phyloP scores from a whole-genome alignment of 192 early-diverging fungal genomes.

The Entomortierella parvispora region DNA sequence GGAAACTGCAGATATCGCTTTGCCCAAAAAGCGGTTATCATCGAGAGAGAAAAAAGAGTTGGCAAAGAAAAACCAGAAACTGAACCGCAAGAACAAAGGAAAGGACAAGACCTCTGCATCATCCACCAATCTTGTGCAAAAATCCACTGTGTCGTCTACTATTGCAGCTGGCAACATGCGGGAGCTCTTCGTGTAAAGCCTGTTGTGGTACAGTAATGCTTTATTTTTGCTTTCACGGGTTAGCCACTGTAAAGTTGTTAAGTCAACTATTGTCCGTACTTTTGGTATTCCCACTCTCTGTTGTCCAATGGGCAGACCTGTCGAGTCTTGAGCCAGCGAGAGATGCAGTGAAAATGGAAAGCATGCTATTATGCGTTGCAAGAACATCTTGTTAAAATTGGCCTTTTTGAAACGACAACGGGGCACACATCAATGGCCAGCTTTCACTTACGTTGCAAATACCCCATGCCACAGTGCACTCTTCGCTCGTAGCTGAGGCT shows the following conservation, averaged over 20 bases:
- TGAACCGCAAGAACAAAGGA: slow-evolving; percentile 40
- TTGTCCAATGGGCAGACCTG: slow-evolving; percentile 98
- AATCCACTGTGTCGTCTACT: neutral
- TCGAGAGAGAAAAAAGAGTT: slow-evolving; percentile 38
- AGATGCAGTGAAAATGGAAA: slow-evolving; percentile 99
- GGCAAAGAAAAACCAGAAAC: slow-evolving; percentile 41
- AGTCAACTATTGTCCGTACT: slow-evolving; percentile 65
- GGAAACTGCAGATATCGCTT: no score
- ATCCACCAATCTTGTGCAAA: neutral
- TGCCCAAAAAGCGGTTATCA: slow-evolving; percentile 34
- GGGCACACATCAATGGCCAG: neutral
- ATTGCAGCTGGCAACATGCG: slow-evolving; percentile 5
- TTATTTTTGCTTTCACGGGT: neutral
- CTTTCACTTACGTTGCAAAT: slow-evolving; percentile 83
- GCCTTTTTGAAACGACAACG: neutral
- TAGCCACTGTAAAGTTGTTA: neutral
- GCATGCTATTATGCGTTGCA: slow-evolving; percentile 75
- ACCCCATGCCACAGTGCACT: slow-evolving; percentile 98
- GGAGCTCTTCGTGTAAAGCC: slow-evolving; percentile 16
- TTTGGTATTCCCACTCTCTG: slow-evolving; percentile 98
- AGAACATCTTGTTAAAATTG: slow-evolving; percentile 4
- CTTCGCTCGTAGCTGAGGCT: slow-evolving; percentile 89
- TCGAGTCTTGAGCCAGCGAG: slow-evolving; percentile 96
- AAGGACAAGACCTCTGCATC: slow-evolving; percentile 17
- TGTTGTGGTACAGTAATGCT: neutral